Base-by-base conservation (phyloP, 345 rosid species). In the Citrus australasica region DNA sequence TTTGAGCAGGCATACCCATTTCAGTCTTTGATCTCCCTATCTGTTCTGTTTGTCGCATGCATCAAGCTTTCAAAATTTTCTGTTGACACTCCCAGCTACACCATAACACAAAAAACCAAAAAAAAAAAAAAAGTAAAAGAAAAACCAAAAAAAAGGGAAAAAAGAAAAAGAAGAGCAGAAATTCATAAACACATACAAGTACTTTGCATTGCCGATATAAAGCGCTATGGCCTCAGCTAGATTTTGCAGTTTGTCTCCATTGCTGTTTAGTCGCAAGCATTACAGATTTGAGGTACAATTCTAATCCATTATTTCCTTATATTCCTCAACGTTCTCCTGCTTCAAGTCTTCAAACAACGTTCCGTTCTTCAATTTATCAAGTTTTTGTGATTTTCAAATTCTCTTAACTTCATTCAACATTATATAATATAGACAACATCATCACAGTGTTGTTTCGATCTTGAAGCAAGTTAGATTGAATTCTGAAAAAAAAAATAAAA, bases 191-290 rank as follows among this genome's bases (percentile, higher is more conserved):
- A 9, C 64, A 33, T 71, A 64, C 22, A 83, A 66, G 83, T 48
- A 85, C 40, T 72, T 37, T 70, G 79, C 69, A 76, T 76, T 68
- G 38, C 67, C 71, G 79, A 79, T 63, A 67, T 35, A 66, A 58
- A 71, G 75, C 55, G 22, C 46, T 25, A 88, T 91, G 89, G 27
- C 83, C 61, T 71, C 80, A 69, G 80, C 83, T 51, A 73, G 76
- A 74, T 83, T 85, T 69, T 88, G 85, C n/a, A 86, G 87, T 48
- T 72, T 85, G 32, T 78, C 77, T 59, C 86, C 88, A 42, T 85
- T 86, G 83, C 35, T 86, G 67, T 84, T 83, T 19, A 86, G 86
- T 78, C 85, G 87, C 74, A 89, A 80, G 79, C 66, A 82, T 27
- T 78, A 82, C 80, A 74, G 82, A 71, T 80, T 76, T 75, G 87